Evolutionary conservation across 1,284 basidiomycete genomes (phyloP).

Genomic region (Apiotrichum gracile): DNA sequence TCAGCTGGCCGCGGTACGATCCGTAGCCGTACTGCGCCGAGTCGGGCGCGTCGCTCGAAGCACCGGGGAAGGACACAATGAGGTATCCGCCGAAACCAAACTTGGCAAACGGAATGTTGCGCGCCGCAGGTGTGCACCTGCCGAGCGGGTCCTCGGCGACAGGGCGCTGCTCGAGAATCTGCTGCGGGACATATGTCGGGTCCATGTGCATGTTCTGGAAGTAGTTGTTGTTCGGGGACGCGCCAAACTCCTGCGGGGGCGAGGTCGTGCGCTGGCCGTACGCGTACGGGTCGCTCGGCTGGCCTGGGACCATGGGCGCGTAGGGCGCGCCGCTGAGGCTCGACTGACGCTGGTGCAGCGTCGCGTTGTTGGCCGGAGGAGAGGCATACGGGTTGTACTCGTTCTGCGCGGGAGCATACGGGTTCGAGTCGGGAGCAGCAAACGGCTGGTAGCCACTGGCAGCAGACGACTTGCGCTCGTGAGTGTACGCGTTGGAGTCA

Average conservation of each 20-base stretch:
- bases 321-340: neutral
- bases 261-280: constrained; percentile 13
- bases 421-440: neutral
- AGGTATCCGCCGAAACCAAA: constrained; percentile 87
- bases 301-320: neutral
- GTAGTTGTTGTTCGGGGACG: constrained; percentile 41
- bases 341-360: neutral
- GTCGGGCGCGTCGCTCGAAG: constrained; percentile 64
- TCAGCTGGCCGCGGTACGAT: constrained; percentile 61
- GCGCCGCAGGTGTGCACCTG: constrained; percentile 56
- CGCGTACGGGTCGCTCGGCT: constrained; percentile 19
- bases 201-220: constrained; percentile 61
- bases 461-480: neutral
- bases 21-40: constrained; percentile 46
- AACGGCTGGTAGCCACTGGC: neutral
- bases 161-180: constrained; percentile 48
- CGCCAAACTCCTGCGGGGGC: constrained; percentile 21
- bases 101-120: constrained; percentile 66
- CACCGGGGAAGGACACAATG: constrained; percentile 76
- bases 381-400: constrained; percentile 6
- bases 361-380: neutral
- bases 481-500: neutral
- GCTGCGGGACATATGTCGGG: constrained; percentile 52
- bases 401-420: neutral
- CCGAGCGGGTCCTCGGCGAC: constrained; percentile 68